phyloP scores from a whole-genome alignment of 768 basidiomycete genomes.

The Tephrocybe rancida region DNA sequence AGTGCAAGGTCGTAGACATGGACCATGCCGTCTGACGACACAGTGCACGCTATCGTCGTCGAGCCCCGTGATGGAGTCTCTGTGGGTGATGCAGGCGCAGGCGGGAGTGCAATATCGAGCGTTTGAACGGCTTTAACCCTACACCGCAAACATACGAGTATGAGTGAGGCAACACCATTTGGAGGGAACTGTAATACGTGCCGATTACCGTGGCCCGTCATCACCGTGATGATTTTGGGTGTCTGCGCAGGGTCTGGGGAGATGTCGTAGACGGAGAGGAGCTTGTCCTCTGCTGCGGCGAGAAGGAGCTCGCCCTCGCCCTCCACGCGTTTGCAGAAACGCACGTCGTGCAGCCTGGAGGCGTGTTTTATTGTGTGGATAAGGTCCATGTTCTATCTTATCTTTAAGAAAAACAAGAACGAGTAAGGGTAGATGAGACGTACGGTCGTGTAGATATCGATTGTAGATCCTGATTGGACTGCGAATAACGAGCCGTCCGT shows the following conservation, averaged over 20 bases:
- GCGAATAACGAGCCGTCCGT: constrained; percentile 75
- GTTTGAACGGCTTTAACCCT: constrained; percentile 85
- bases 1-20: constrained; percentile 71
- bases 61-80: constrained; percentile 27
- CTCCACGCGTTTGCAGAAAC: constrained; percentile 66
- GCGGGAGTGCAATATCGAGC: constrained; percentile 60
- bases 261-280: constrained; percentile 76
- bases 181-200: constrained; percentile 40
- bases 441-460: constrained; percentile 87
- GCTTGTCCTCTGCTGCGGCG: constrained; percentile 89
- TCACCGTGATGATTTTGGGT: constrained; percentile 66
- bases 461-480: constrained; percentile 72
- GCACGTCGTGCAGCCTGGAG: constrained; percentile 83
- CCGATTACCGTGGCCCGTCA: constrained; percentile 89
- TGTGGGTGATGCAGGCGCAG: constrained; percentile 14
- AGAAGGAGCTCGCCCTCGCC: constrained; percentile 71
- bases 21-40: constrained; percentile 89
- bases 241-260: constrained; percentile 41
- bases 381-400: constrained; percentile 72
- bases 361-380: constrained; percentile 75
- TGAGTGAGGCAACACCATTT: neutral
- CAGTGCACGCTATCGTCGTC: constrained; percentile 72
- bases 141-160: neutral
- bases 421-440: constrained; percentile 7
- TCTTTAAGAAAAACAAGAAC: neutral